Conservation (phyloP, 148 eudicot species). For the Pharnaceum exiguum region DNA sequence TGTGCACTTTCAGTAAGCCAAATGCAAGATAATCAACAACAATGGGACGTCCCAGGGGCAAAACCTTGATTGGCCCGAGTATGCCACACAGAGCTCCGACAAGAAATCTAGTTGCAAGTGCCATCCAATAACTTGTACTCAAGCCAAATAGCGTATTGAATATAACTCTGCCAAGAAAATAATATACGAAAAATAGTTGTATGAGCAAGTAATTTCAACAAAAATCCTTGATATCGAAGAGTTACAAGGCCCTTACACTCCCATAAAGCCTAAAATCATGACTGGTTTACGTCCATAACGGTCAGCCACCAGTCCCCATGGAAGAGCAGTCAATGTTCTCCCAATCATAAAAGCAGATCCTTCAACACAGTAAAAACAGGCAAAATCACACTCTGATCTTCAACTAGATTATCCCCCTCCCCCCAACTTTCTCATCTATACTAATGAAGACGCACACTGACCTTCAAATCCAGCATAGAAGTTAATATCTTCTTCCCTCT, state of each 20-base stretch:
- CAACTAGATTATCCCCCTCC: neutral
- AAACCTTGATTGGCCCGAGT: slow-evolving; percentile 64
- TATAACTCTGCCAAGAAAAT: slow-evolving; percentile 34
- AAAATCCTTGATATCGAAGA: neutral
- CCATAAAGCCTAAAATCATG: slow-evolving; percentile 41
- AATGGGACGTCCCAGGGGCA: slow-evolving; percentile 1
- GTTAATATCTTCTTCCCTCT: slow-evolving; percentile 68
- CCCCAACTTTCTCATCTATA: neutral
- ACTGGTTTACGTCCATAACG: slow-evolving; percentile 66
- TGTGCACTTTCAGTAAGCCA: neutral
- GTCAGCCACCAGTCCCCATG: slow-evolving; percentile 73
- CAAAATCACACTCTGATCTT: neutral
- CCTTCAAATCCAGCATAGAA: slow-evolving; percentile 74
- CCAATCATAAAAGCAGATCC: slow-evolving; percentile 78
- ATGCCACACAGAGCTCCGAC: slow-evolving; percentile 61
- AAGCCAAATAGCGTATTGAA: slow-evolving; percentile 67
- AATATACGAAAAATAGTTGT: neutral
- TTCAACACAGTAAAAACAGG: slow-evolving; percentile 22
- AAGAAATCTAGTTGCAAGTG: slow-evolving; percentile 50
- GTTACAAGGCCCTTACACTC: slow-evolving; percentile 36
- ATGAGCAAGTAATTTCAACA: too few species aligned
- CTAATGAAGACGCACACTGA: slow-evolving; percentile 16
- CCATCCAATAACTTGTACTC: slow-evolving; percentile 73
- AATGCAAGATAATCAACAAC: neutral
- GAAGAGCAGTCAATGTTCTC: slow-evolving; percentile 64